Conservation (phyloP, 2,329 filamentous ascomycete species). For the Cladophialophora psammophila region DNA sequence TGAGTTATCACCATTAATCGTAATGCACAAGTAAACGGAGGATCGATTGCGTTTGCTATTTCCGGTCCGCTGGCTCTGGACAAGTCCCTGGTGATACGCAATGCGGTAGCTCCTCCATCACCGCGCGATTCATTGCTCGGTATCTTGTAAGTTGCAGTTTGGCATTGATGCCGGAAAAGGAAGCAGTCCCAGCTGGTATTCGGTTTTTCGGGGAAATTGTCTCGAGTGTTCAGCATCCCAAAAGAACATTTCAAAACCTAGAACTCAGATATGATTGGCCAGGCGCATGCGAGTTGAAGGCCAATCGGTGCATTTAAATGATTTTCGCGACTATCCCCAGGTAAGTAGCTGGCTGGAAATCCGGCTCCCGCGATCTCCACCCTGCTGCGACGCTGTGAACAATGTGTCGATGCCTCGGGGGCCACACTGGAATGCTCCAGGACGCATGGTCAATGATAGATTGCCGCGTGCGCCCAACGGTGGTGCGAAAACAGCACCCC, state of each 20-base stretch:
- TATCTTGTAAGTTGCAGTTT: background rate
- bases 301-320: background rate
- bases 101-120: slow-evolving; percentile 19
- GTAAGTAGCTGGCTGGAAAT: slow-evolving; percentile 1
- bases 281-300: background rate
- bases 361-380: background rate
- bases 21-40: background rate
- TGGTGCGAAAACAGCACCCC: background rate
- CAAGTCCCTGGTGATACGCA: slow-evolving; percentile 12
- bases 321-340: background rate
- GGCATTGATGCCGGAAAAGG: slow-evolving; percentile 4
- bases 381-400: no score
- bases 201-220: background rate
- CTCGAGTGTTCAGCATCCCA: background rate
- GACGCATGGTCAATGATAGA: background rate
- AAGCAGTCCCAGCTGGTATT: background rate
- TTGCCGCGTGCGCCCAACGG: background rate
- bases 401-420: background rate
- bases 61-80: background rate
- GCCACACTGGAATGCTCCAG: no score
- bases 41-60: background rate
- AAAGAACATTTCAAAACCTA: background rate
- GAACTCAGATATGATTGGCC: background rate
- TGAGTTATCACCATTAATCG: background rate
- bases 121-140: background rate